phyloP scores from a whole-genome alignment of 2,329 filamentous ascomycete species.

The Madurella fahalii region DNA sequence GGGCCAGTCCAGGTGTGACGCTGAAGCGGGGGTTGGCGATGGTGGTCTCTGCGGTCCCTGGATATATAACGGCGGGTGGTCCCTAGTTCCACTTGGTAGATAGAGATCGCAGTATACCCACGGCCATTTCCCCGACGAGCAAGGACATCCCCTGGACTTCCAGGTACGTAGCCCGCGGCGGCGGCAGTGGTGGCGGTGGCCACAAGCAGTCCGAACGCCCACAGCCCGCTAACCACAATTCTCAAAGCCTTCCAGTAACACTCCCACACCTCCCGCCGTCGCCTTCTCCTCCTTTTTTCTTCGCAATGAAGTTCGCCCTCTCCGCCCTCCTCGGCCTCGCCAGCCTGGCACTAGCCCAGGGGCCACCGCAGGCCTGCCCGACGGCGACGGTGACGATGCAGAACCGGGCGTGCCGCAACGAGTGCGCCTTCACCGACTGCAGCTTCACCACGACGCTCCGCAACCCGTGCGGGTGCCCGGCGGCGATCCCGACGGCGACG shows the following conservation, averaged over 20 bases:
- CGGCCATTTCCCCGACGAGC: not conserved
- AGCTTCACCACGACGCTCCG: constrained; percentile 26
- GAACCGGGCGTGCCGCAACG: constrained; percentile 23
- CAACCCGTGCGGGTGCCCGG: constrained; percentile 30
- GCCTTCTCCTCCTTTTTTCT: too few species aligned
- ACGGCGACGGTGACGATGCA: constrained; percentile 29
- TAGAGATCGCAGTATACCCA: not conserved
- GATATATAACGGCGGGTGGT: constrained; percentile 3
- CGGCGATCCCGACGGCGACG: constrained; percentile 27
- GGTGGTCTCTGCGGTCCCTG: not conserved
- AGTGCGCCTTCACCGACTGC: constrained; percentile 27
- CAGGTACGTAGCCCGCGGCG: not conserved
- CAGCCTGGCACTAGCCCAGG: constrained; percentile 18
- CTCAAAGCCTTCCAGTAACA: too few species aligned
- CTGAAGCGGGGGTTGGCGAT: not conserved
- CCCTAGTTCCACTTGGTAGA: not conserved
- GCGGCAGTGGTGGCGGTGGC: too few species aligned
- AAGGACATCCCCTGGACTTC: not conserved
- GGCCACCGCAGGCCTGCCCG: constrained; percentile 21
- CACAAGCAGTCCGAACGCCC: not conserved
- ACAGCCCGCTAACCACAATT: too few species aligned
- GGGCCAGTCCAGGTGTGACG: not conserved
- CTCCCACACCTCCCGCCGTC: too few species aligned
- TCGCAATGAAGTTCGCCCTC: constrained; percentile 19
- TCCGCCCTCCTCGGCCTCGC: constrained; percentile 13